phyloP scores from a whole-genome alignment of 1,284 basidiomycete species.

The Tilletia caries region DNA sequence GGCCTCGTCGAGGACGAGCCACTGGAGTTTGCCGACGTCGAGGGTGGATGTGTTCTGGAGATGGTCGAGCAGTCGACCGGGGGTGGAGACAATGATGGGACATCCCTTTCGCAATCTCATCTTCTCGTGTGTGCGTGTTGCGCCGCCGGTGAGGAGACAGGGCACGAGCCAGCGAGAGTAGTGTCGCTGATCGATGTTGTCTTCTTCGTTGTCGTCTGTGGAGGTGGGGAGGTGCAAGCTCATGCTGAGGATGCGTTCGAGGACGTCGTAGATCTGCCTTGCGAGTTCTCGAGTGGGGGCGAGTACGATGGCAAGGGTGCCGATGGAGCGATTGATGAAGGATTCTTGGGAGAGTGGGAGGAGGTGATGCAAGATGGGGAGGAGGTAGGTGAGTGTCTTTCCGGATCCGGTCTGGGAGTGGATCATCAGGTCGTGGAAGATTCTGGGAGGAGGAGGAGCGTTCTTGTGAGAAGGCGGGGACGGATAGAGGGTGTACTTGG shows the following conservation, averaged over 20 bases:
- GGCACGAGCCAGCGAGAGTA: constrained; percentile 80
- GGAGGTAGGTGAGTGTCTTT: constrained; percentile 89
- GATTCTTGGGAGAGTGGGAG: constrained; percentile 77
- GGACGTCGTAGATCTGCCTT: constrained; percentile 79
- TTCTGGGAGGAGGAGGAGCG: background rate
- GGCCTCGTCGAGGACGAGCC: constrained; percentile 95
- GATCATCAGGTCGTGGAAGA: constrained; percentile 78
- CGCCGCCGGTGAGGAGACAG: constrained; percentile 75
- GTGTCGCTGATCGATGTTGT: constrained; percentile 58
- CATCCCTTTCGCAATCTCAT: constrained; percentile 69
- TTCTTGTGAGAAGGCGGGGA: constrained; percentile 42
- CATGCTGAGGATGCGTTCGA: constrained; percentile 62
- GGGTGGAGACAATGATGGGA: constrained; percentile 69
- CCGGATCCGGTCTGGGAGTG: constrained; percentile 98
- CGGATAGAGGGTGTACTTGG: constrained; percentile 50
- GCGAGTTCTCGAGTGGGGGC: constrained; percentile 92
- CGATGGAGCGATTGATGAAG: constrained; percentile 67
- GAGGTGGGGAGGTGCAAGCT: constrained; percentile 65
- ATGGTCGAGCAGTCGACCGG: constrained; percentile 71
- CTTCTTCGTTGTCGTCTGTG: constrained; percentile 12
- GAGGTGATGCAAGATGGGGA: constrained; percentile 92
- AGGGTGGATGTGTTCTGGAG: constrained; percentile 80
- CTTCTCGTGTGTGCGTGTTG: constrained; percentile 71
- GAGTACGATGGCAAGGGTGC: constrained; percentile 90
- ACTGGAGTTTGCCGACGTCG: constrained; percentile 86